Base-by-base conservation (phyloP, 805 yeast genomes). In the Sugiyamaella qingdaonensis region DNA sequence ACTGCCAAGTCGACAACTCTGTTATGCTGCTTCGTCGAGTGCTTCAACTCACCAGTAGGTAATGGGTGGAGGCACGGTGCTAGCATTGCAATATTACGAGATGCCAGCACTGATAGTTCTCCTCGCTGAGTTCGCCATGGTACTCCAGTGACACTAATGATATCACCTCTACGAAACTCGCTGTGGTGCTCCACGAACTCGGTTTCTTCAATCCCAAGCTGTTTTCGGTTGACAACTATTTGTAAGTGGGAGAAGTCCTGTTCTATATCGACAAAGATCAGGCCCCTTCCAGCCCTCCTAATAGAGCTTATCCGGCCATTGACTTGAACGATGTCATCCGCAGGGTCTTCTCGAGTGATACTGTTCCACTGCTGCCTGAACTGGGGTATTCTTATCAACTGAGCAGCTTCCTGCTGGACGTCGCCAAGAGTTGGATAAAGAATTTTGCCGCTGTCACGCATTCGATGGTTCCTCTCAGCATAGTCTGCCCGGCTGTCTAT, bases 51-150 rank as follows among this genome's bases (percentile, higher is more conserved):
- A 37, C 75, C 75, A 8, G 85, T 84, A 0, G 97, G 97, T 9
- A 85, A 63, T 1, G 86, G 85, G 52, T 77, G 79, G 52, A 89
- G 73, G 16, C 91, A 77, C 0, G 96, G 92, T 0, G 91, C 68
- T 5, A 86, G 75, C 10, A 89, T 67, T 24, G 48, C 55, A 1
- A 87, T 65, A 1, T 82, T 76, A n/a, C 64, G 54, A 0, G 70
- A 68, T 10, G 84, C 75, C 57, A 86, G 81, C 49, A 92, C 63
- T 1, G 96, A 85, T 7, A 90, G 70, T 58, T 91, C 96, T 0
- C 92, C 94, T 2, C 81, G 80, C 51, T 84, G 81, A 0, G 97
- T 88, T 2, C 78, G 66, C 24, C 92, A 88, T 0, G 97, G 90
- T 21, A 60, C 64, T 0, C 99, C 99, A 2, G 68, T 61, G 21